phyloP scores from a whole-genome alignment of 257 asterid species.

The Leonotis leonurus region DNA sequence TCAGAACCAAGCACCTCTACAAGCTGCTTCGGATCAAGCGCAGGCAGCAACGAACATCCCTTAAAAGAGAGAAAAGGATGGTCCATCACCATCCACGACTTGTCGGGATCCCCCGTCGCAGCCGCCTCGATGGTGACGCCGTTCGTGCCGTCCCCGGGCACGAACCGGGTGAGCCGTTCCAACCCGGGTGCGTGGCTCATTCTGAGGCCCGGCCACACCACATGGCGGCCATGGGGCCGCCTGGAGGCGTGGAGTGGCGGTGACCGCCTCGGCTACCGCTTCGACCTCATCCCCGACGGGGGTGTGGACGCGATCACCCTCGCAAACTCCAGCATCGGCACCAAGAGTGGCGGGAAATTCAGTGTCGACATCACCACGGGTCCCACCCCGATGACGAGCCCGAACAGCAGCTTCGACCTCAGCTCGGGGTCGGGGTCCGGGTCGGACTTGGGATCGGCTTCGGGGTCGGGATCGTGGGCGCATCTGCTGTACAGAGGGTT shows the following conservation, averaged over 20 bases:
- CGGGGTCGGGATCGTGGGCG: constrained; percentile 89
- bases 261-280: constrained; percentile 68
- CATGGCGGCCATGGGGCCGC: constrained; percentile 98
- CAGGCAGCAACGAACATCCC: constrained; percentile 23
- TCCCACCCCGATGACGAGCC: constrained; percentile 67
- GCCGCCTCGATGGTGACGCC: constrained; percentile 98
- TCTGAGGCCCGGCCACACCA: constrained; percentile 71
- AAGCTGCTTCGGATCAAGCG: constrained; percentile 44
- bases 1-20: constrained; percentile 66
- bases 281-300: constrained; percentile 83
- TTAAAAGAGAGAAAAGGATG: constrained; percentile 82
- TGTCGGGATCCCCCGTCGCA: constrained; percentile 93
- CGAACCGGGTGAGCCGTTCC: constrained; percentile 65
- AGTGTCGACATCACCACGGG: constrained; percentile 71
- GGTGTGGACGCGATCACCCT: constrained; percentile 61
- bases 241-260: constrained; percentile 90
- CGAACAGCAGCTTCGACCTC: constrained; percentile 80
- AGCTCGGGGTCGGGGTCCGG: constrained; percentile 64
- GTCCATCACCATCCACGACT: constrained; percentile 94
- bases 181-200: constrained; percentile 99
- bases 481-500: constrained; percentile 68
- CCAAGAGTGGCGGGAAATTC: constrained; percentile 63
- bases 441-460: constrained; percentile 41
- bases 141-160: constrained; percentile 80
- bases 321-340: constrained; percentile 51